These are phyloP conservation scores for Kazachstania kunashirensis DNA, from an alignment of 805 yeast species.

Conservation along the genomic window DNA sequence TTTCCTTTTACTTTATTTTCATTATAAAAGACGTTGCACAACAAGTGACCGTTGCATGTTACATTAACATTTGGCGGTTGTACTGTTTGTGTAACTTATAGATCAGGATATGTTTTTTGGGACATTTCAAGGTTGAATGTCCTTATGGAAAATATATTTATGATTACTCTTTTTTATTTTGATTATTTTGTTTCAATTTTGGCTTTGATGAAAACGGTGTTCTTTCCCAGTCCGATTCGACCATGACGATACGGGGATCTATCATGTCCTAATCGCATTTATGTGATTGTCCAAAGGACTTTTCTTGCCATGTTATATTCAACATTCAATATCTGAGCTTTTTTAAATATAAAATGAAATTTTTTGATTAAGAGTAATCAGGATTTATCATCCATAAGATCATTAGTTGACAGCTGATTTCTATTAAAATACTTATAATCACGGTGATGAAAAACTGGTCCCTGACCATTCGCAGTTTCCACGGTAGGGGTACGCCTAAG, in stretches of 20 bases:
- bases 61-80: not conserved
- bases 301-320: constrained; percentile 59
- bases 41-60: too few species aligned
- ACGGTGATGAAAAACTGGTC: constrained; percentile 67
- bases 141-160: constrained; percentile 9
- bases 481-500: constrained; percentile 77
- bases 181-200: constrained; percentile 3
- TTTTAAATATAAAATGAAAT: constrained; percentile 2
- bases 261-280: constrained; percentile 22
- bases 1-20: too few species aligned
- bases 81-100: not conserved
- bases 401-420: not conserved
- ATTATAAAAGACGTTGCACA: too few species aligned
- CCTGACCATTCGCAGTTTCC: constrained; percentile 88
- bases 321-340: constrained; percentile 28
- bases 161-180: not conserved
- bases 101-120: not conserved
- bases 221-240: constrained; percentile 91
- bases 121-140: constrained; percentile 13
- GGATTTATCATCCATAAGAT: constrained; percentile 1
- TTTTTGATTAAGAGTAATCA: not conserved
- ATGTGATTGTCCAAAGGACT: constrained; percentile 33
- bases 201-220: constrained; percentile 44
- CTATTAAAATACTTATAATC: constrained; percentile 8
- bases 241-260: constrained; percentile 78